Percentiles rank a stretch among this genome's conserved stretches.
These are phyloP conservation scores for Apiotrichum gamsii DNA, from an alignment of 1,284 basidiomycete species.

Conservation along the genomic window DNA sequence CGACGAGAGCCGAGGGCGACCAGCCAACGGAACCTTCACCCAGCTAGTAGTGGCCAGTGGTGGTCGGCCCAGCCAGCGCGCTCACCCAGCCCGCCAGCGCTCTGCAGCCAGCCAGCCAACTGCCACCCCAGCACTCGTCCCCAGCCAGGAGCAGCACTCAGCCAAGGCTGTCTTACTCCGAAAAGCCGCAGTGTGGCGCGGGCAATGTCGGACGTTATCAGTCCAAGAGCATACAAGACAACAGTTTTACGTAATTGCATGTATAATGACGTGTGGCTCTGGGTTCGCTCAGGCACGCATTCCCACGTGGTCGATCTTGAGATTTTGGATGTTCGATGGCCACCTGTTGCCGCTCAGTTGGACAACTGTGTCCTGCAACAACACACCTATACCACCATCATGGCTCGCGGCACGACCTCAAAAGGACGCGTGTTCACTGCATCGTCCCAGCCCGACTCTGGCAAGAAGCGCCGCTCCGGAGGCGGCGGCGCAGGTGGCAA, in stretches of 20 bases:
- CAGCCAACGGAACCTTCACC: too few species aligned
- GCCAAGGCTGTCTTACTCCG: neutral
- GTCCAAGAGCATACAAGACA: neutral
- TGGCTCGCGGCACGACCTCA: conserved; percentile 7
- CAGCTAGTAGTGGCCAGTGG: too few species aligned
- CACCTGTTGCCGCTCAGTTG: neutral
- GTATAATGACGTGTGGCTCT: neutral
- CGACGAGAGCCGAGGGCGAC: neutral
- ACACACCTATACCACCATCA: conserved; percentile 1
- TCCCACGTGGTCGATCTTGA: neutral
- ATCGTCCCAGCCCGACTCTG: conserved; percentile 9
- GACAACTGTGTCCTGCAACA: too few species aligned
- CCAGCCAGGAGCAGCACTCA: neutral
- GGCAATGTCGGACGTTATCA: too few species aligned
- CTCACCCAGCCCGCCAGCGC: neutral
- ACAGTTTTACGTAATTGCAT: neutral
- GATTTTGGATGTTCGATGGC: conserved; percentile 1
- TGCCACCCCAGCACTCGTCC: neutral
- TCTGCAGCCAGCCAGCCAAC: neutral
- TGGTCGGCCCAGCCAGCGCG: too few species aligned
- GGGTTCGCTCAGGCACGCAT: conserved; percentile 3
- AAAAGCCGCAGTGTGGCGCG: conserved; percentile 1
- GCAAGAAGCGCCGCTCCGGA: conserved; percentile 6
- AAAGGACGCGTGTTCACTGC: conserved; percentile 20
- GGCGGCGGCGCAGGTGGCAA: neutral